Evolutionary conservation across 192 early-diverging fungal genomes (phyloP), one percentile per base, ranked within the genome.

Genomic region (Podila minutissima): DNA sequence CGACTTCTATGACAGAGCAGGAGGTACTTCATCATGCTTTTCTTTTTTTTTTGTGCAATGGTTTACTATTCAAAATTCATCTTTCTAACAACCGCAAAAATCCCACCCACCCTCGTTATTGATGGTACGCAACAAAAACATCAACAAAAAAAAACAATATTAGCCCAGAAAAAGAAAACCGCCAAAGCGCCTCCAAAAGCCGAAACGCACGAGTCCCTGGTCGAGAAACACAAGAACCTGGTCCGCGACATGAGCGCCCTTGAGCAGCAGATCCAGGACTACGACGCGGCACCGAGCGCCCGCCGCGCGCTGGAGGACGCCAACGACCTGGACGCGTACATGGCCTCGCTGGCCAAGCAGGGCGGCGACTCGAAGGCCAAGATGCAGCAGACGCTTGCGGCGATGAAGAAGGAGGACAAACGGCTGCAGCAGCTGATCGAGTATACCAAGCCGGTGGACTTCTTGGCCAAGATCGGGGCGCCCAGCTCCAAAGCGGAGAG

Each of bases 161-260:
- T 31, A 86, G 76, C 46, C 19, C 78, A 84, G 57, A 83, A 70
- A 57, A 70, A 85, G 46, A 67, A 61, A 26, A 1, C 65, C n/a
- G 66, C 32, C 15, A 82, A 85, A 60, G 53, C 37, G 4, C 48
- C 75, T 12, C 72, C 72, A 65, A 86, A 90, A 50, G 88, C 88
- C 3, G 93, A 93, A n/a, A 93, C 92, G 17, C 86, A 88, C 60
- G 91, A 93, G 38, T 85, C 91, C 5, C 83, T 94, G 7, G 46
- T 79, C 2, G 85, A 87, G 33, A 91, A 89, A 15, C 84, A 92
- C 11, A 55, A 57, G 2, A 32, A 53, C 11, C 70, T 85, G 5
- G 64, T 79, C 28, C 48, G n/a, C 3, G 83, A 87, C 33, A 37
- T 58, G 57, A 71, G 32, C 35, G 71, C 37, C 19, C 61, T 61